Base-by-base conservation (phyloP, 2,329 filamentous ascomycete species). In the Lasiodiplodia hormozganensis region DNA sequence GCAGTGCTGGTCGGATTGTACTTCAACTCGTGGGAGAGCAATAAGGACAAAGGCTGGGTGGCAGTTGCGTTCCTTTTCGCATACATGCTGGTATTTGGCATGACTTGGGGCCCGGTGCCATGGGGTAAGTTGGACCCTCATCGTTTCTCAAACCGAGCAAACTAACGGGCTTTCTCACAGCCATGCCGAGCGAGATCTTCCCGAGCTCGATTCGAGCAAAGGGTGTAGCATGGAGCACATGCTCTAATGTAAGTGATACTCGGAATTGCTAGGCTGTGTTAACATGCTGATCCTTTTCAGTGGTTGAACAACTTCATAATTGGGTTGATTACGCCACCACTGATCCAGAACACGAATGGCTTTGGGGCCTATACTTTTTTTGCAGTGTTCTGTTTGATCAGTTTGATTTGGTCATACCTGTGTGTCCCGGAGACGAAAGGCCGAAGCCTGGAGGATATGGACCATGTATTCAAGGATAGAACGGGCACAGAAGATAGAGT, bases 301-400 rank as follows among this genome's bases (percentile, higher is more conserved):
- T 92, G 90, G 81, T 76, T 89, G 2, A 87, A 85, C 74, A 89
- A 90, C 75, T 90, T 90, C 70, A 85, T 88, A 62, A 87, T 89
- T 28, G 88, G 90, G 43, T 84, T 91, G 73, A 85, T 91, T 34
- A 90, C 88, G 0, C 90, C 89, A 0, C 84, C 89, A 1, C 84
- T 91, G 40, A 85, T 92, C 25, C 79, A 86, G 69, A 85, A 86
- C 65, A 89, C 82, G 0, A 34, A 34, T 34, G 82, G 82, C 0
- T 85, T 79, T 70, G 84, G 84, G 3, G 77, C 77, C 0, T 80
- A 79, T 51, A 74, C 73, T 0, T 80, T 80, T 68, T 80, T 80
- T 70, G 78, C 77, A 7, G 74, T 78, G 18, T 80, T 79, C 67
- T 78, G 76, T 68, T 68, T 74, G 0, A 69, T 79, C 18, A 74